Percentiles rank a stretch among this genome's conserved stretches.
Evolutionary conservation across 2,329 filamentous ascomycete species (phyloP).

Genomic region (Rhinocladiella similis): DNA sequence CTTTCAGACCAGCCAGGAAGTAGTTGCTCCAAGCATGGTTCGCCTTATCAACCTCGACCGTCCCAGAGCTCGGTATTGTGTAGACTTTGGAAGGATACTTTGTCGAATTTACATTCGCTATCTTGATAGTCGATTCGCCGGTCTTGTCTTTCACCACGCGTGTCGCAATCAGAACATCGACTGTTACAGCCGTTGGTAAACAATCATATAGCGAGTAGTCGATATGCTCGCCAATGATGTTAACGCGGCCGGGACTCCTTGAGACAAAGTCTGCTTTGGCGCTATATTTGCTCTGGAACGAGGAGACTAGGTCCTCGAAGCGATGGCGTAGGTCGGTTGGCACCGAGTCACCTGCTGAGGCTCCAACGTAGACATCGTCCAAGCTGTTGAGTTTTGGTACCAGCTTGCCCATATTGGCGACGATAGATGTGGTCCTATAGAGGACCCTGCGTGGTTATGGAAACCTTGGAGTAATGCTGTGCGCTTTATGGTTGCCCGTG

Average conservation of each 20-base stretch:
- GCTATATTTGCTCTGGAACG: slow-evolving; percentile 71
- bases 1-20: slow-evolving; percentile 88
- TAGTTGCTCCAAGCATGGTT: slow-evolving; percentile 97
- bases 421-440: neutral
- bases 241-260: slow-evolving; percentile 89
- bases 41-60: slow-evolving; percentile 78
- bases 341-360: slow-evolving; percentile 68
- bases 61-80: slow-evolving; percentile 61
- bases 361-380: slow-evolving; percentile 28
- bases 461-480: no score
- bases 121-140: slow-evolving; percentile 65
- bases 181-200: slow-evolving; percentile 90
- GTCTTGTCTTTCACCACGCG: slow-evolving; percentile 47
- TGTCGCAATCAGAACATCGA: slow-evolving; percentile 87
- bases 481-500: no score
- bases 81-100: slow-evolving; percentile 79
- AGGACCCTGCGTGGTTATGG: no score
- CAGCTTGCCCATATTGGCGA: slow-evolving; percentile 17
- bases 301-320: slow-evolving; percentile 72
- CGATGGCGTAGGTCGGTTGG: slow-evolving; percentile 67
- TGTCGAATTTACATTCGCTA: slow-evolving; percentile 73
- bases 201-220: slow-evolving; percentile 98
- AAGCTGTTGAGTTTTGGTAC: slow-evolving; percentile 27
- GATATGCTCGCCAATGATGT: slow-evolving; percentile 98
- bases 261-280: slow-evolving; percentile 76